Base-by-base conservation (phyloP, 352 stramenopile species). In the Globisporangium lucens region DNA sequence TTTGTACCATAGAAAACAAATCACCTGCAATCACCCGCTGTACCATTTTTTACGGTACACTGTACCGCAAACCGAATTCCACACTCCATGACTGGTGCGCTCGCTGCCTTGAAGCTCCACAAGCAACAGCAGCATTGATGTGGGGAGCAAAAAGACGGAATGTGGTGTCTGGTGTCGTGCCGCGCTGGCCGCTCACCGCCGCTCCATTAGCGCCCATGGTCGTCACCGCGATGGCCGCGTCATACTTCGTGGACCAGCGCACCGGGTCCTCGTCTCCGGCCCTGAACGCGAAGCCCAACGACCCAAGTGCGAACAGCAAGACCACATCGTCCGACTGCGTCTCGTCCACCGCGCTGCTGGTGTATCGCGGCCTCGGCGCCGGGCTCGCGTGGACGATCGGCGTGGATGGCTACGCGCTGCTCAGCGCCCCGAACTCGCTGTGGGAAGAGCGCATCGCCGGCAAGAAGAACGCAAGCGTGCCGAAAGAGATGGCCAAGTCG, bases 311-410 rank as follows among this genome's bases (percentile, higher is more conserved):
- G 4, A 62, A 49, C 57, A 66, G 58, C 58, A 87, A 87, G 63
- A 73, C 75, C 53, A 69, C 75, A 56, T 77, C 76, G 20, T 68
- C 67, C 4, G 85, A 93, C 74, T 93, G 85, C 68, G 63, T 88
- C 56, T 90, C 85, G 12, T 85, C 79, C 52, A 89, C 83, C 2
- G 83, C 75, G 24, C 63, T 89, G 65, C 75, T 92, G 33, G 66
- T 91, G 51, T 83, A 76, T 52, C 79, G 84, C 56, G 86, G 86
- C 7, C 35, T 93, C 22, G 82, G 82, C 27, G 80, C 86, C 13
- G 86, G 86, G 27, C 30, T 90, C 12, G 84, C 85, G 29, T 94
- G 86, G 86, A 93, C 86, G 3, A 72, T 94, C n/a, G 80, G 71
- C 46, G 83, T 91, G 41, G 86, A 94, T 49, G 74, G 74, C 15